Evolutionary conservation across 768 basidiomycete species (phyloP).

Genomic region (Pisolithus albus): DNA sequence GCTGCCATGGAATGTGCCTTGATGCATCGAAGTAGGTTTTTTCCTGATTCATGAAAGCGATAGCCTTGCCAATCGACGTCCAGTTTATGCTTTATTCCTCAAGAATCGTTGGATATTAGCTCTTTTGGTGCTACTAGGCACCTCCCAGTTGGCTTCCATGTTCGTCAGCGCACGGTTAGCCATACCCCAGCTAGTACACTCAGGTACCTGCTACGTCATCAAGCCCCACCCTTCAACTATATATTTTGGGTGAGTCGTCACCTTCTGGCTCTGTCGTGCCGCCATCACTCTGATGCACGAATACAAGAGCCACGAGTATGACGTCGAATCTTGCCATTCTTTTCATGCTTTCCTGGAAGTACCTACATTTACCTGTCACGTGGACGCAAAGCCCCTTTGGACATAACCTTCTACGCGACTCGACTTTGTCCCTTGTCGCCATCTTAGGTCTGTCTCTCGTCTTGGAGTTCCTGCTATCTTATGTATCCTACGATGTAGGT

Average conservation of each 20-base stretch:
- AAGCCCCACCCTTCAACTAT: slow-evolving; percentile 8
- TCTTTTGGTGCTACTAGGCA: slow-evolving; percentile 7
- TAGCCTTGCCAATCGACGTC: not conserved
- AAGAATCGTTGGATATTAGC: slow-evolving; percentile 1
- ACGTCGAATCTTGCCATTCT: slow-evolving; percentile 7
- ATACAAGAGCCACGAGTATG: slow-evolving; percentile 15
- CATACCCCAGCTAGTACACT: slow-evolving; percentile 6
- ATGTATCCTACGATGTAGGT: slow-evolving; percentile 3
- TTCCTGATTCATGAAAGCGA: not conserved
- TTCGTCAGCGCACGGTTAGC: slow-evolving; percentile 8
- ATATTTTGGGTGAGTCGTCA: slow-evolving; percentile 13
- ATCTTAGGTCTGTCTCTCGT: slow-evolving; percentile 12
- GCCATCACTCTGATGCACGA: not conserved
- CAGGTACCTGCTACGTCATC: slow-evolving; percentile 12
- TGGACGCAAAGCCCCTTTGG: slow-evolving; percentile 5
- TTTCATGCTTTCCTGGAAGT: slow-evolving; percentile 17
- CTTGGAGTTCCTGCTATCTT: too few relatives aligned
- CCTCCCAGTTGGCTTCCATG: slow-evolving; percentile 14
- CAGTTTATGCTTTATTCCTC: slow-evolving; percentile 16
- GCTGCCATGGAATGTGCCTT: slow-evolving; percentile 7
- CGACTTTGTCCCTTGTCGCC: slow-evolving; percentile 1
- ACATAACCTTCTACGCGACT: slow-evolving; percentile 13
- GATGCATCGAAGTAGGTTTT: slow-evolving; percentile 14
- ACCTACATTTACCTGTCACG: slow-evolving; percentile 5
- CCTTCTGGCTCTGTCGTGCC: too few relatives aligned